Evolutionary conservation across 2,329 filamentous ascomycete genomes (phyloP).

Genomic region (Ambrosiella xylebori): DNA sequence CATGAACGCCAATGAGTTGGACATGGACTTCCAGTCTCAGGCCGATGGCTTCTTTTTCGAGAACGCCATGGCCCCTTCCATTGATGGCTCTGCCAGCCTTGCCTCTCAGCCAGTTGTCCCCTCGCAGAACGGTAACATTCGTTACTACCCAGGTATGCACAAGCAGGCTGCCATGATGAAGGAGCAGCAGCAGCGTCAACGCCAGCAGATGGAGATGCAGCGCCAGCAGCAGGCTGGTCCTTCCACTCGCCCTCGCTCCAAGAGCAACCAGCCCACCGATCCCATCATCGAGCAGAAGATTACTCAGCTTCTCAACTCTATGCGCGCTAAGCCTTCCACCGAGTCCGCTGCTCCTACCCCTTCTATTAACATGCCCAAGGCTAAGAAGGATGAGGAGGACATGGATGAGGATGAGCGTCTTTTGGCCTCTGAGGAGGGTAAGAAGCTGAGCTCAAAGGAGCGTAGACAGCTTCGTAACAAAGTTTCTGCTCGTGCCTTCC

Average conservation of each 20-base stretch:
- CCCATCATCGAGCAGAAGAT: constrained; percentile 82
- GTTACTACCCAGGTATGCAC: constrained; percentile 87
- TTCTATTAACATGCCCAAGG: constrained; percentile 47
- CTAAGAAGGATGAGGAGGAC: constrained; percentile 89
- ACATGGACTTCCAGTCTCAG: constrained; percentile 37
- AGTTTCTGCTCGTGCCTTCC: constrained; percentile 92
- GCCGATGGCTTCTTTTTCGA: constrained; percentile 50
- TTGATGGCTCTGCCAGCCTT: constrained; percentile 30
- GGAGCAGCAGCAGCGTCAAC: constrained; percentile 51
- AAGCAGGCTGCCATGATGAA: constrained; percentile 69
- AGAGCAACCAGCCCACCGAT: constrained; percentile 39
- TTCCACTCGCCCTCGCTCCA: constrained; percentile 27
- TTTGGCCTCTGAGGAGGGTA: constrained; percentile 90
- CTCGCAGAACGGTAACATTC: constrained; percentile 36
- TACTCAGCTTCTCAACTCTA: constrained; percentile 77
- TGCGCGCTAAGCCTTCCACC: constrained; percentile 52
- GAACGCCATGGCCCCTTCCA: constrained; percentile 17
- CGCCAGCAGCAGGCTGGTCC: constrained; percentile 25
- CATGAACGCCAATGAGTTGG: constrained; percentile 45
- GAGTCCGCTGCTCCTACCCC: constrained; percentile 23
- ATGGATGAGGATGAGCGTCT: constrained; percentile 97
- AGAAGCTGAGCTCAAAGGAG: constrained; percentile 98
- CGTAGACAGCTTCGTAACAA: constrained; percentile 96
- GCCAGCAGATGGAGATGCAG: constrained; percentile 32
- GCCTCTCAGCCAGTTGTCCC: constrained; percentile 31